A percentile compares a stretch with the other conserved stretches of the same genome.
Conservation (phyloP, 2,329 filamentous ascomycete species). For the Penicillium sp. region DNA sequence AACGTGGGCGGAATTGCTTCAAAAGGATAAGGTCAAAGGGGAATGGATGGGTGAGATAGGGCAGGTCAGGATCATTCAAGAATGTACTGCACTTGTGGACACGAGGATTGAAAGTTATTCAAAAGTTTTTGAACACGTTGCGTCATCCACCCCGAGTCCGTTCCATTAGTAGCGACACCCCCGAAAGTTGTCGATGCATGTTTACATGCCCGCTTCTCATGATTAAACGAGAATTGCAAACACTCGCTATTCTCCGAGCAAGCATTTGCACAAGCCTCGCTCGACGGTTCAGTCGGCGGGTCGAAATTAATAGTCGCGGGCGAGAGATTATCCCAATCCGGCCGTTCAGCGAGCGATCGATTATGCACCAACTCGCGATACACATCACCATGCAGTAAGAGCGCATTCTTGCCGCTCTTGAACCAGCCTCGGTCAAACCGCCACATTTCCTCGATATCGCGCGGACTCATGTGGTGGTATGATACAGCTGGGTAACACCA, state of each 20-base stretch:
- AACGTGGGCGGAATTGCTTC: not conserved
- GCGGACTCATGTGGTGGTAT: constrained; percentile 53
- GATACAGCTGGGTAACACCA: constrained; percentile 55
- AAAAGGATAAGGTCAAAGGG: not conserved
- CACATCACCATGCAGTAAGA: constrained; percentile 34
- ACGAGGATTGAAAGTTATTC: constrained; percentile 29
- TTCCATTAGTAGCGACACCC: constrained; percentile 22
- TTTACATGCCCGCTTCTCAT: constrained; percentile 23
- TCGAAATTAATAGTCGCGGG: constrained; percentile 25
- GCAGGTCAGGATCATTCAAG: constrained; percentile 15
- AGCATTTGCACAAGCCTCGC: constrained; percentile 28
- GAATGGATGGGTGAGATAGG: not conserved
- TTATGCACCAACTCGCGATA: constrained; percentile 31
- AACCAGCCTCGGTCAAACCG: constrained; percentile 54
- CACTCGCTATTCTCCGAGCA: constrained; percentile 31
- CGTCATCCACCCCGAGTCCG: constrained; percentile 33
- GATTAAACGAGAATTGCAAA: constrained; percentile 33
- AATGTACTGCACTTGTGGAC: constrained; percentile 31
- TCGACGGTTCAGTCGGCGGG: constrained; percentile 15
- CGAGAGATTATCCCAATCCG: constrained; percentile 34
- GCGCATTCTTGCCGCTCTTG: constrained; percentile 54
- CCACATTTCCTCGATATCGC: constrained; percentile 48
- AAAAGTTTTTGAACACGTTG: constrained; percentile 29
- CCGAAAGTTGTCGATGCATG: constrained; percentile 28
- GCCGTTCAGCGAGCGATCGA: constrained; percentile 13